Conservation (phyloP, 108 stramenopile species). For the Chaetoceros muelleri region DNA sequence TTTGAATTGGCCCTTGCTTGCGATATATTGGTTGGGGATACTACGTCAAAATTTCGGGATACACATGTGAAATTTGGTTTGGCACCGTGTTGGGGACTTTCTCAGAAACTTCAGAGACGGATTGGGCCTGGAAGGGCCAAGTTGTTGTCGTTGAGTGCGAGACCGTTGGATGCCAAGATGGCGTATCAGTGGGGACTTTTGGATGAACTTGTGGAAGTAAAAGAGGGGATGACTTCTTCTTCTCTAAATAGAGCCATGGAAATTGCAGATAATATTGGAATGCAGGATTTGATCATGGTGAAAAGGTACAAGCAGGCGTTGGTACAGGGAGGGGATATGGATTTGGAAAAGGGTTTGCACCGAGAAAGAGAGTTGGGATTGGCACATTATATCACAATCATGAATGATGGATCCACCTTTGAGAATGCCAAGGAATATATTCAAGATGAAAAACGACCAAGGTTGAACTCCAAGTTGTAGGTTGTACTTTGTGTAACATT, state of each 20-base stretch:
- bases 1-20: slow-evolving; percentile 46
- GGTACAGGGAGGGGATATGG: slow-evolving; percentile 25
- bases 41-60: slow-evolving; percentile 33
- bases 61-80: slow-evolving; percentile 47
- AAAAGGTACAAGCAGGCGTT: slow-evolving; percentile 42
- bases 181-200: slow-evolving; percentile 39
- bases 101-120: slow-evolving; percentile 24
- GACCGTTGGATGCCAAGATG: slow-evolving; percentile 16
- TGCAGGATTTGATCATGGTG: slow-evolving; percentile 30
- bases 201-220: slow-evolving; percentile 22
- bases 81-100: slow-evolving; percentile 47
- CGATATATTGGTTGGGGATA: slow-evolving; percentile 33
- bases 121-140: slow-evolving; percentile 38
- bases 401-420: slow-evolving; percentile 37
- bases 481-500: too few relatives aligned
- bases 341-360: slow-evolving; percentile 17
- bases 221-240: slow-evolving; percentile 6
- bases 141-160: slow-evolving; percentile 25
- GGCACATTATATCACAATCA: slow-evolving; percentile 37
- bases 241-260: slow-evolving; percentile 28
- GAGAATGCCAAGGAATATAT: slow-evolving; percentile 37
- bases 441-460: slow-evolving; percentile 17
- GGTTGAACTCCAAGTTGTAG: slow-evolving; percentile 24
- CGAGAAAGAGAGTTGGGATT: slow-evolving; percentile 36
- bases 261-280: slow-evolving; percentile 30